These are phyloP conservation scores for Fusarium sororula DNA, from an alignment of 2,329 filamentous ascomycete genomes.

Conservation along the genomic window DNA sequence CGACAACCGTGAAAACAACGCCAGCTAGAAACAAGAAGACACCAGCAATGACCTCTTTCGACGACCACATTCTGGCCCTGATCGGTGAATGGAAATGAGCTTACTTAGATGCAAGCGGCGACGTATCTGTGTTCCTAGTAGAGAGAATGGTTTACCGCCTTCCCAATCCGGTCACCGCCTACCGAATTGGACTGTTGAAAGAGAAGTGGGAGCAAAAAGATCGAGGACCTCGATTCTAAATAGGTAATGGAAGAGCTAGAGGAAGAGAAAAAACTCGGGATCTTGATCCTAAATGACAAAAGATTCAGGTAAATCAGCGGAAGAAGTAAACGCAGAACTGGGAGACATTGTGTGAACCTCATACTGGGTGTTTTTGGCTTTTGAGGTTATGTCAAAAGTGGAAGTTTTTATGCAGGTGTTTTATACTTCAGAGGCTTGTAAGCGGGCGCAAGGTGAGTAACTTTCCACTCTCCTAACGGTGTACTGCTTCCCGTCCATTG, in stretches of 20 bases:
- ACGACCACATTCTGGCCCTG: slow-evolving; percentile 37
- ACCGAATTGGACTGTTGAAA: not conserved
- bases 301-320: not conserved
- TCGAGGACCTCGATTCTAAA: no score
- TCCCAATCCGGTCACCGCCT: not conserved
- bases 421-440: not conserved
- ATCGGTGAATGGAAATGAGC: not conserved
- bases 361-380: not conserved
- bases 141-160: not conserved
- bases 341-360: not conserved
- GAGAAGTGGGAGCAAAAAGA: no score
- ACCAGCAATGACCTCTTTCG: slow-evolving; percentile 54
- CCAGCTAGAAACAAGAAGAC: slow-evolving; percentile 63
- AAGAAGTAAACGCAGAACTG: no score
- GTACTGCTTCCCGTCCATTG: not conserved
- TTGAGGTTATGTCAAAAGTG: not conserved
- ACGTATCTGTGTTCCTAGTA: not conserved
- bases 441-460: not conserved
- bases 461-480: not conserved
- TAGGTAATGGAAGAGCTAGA: no score
- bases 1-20: slow-evolving; percentile 62
- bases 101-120: not conserved
- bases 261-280: no score
- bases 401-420: not conserved
- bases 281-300: not conserved